Evolutionary conservation across 208 protist genomes (phyloP), one percentile per base, ranked within the genome.

Genomic region (Acanthamoeba castellanii): DNA sequence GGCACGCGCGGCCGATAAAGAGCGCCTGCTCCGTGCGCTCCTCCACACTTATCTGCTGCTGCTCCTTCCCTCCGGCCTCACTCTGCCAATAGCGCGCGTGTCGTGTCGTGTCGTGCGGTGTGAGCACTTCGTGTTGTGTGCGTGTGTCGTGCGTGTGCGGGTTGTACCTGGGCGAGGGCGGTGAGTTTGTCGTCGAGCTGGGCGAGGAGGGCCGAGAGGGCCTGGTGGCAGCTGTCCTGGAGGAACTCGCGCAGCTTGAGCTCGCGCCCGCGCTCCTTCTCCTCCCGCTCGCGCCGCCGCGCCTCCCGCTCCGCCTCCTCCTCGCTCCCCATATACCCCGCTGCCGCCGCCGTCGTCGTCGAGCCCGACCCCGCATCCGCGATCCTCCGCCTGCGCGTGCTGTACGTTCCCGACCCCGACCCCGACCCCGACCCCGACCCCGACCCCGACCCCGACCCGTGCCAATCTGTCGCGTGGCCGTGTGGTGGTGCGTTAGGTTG

Each of bases 141-240:
- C n/a, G n/a, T n/a, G n/a, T n/a, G n/a, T n/a, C n/a, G n/a, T n/a
- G n/a, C n/a, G n/a, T n/a, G 52, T 16, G 52, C 7, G 52, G 16
- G 52, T 7, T 16, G 52, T 16, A 57, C 52, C 66, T 7, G 20
- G 30, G 66, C 66, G 66, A 74, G 66, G 13, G 66, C 30, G 27
- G 66, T n/a, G 27, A 74, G 66, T 22, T 74, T 74, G 66, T 74
- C 66, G 66, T 74, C 30, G 30, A 74, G 66, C 66, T 74, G 66
- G 66, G 66, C 30, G 8, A 74, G 66, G 27, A 74, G 66, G 11
- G 66, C 66, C 8, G 66, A 74, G 20, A 74, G 8, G 66, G 66
- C 66, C 30, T 74, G 7, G 66, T n/a, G 27, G 30, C 66, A 74
- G 27, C 13, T 74, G 13, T 74, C 66, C 30, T 74, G 66, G 13